Conservation (phyloP, 1,284 basidiomycete genomes). For the Malassezia brasiliensis region DNA sequence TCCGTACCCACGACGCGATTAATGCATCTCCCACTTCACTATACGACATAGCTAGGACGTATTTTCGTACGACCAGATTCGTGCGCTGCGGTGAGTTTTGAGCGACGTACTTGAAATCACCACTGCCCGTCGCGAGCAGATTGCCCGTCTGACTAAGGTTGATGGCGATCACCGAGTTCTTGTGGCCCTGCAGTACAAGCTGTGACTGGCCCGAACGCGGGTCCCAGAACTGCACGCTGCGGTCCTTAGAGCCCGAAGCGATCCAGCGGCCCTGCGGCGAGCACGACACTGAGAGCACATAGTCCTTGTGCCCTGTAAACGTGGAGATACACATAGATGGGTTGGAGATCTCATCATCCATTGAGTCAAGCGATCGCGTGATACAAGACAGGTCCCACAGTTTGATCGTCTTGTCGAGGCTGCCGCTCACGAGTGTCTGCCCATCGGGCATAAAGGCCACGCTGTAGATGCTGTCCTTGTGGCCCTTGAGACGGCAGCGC, state of each 20-base stretch:
- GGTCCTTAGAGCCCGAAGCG: slow-evolving; percentile 80
- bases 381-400: slow-evolving; percentile 68
- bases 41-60: not conserved
- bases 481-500: slow-evolving; percentile 66
- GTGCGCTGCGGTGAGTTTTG: slow-evolving; percentile 16
- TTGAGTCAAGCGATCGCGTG: slow-evolving; percentile 31
- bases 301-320: slow-evolving; percentile 77
- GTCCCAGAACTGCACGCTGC: slow-evolving; percentile 69
- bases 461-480: slow-evolving; percentile 70
- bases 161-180: slow-evolving; percentile 81
- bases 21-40: not conserved
- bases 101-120: slow-evolving; percentile 58
- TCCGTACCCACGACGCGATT: not conserved
- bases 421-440: slow-evolving; percentile 65
- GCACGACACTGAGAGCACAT: slow-evolving; percentile 67
- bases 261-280: slow-evolving; percentile 78
- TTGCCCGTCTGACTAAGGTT: slow-evolving; percentile 66
- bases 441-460: slow-evolving; percentile 82
- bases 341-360: slow-evolving; percentile 34
- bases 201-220: slow-evolving; percentile 64
- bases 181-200: slow-evolving; percentile 77
- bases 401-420: slow-evolving; percentile 75
- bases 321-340: slow-evolving; percentile 61
- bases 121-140: slow-evolving; percentile 72
- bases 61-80: slow-evolving; percentile 41